Evolutionary conservation across 2,329 filamentous ascomycete genomes (phyloP), one percentile per base, ranked within the genome.

Genomic region (Aureobasidium pullulans): DNA sequence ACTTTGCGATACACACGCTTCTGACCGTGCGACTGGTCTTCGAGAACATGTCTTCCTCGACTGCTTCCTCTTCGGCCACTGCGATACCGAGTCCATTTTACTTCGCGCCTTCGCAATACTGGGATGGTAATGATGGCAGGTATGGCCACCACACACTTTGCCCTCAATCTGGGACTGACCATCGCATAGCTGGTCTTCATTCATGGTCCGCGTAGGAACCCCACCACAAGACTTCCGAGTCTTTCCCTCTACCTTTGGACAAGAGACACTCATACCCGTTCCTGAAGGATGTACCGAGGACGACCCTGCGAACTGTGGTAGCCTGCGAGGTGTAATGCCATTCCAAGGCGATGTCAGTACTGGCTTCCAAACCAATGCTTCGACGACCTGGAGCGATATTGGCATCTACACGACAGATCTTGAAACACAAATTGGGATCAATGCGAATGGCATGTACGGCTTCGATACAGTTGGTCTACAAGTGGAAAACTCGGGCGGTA

Each of bases 231-330:
- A 60, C 32, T 61, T 63, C 42, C 49, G 59, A 15, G 49, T 62
- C 31, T 57, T 63, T 32, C 60, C 69, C 10, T 70, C 69, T 1
- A 72, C 70, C 11, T 63, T 66, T 36, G 68, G 70, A 23, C 69
- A 71, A 50, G 70, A 73, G 34, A 68, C 66, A 13, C 73, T 70
- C 68, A 63, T 73, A 13, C 64, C 72, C 7, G 49, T 68, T 1
- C 66, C 71, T 5, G 66, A 73, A 60, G 71, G 66, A n/a, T 75
- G 73, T 62, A 65, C 62, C 7, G 32, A 65, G 19, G 61, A 60
- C 19, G 62, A 64, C 42, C 64, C 64, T 4, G 36, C 49, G 11
- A 56, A 66, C n/a, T 75, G 73, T 54, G 59, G 62, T 2, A 64
- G 65, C 5, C 60, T 66, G 23, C 68, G 70, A 39, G 73, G 73